Base-by-base conservation (phyloP, 2,329 filamentous ascomycete species). In the Aureobasidium sp. region DNA sequence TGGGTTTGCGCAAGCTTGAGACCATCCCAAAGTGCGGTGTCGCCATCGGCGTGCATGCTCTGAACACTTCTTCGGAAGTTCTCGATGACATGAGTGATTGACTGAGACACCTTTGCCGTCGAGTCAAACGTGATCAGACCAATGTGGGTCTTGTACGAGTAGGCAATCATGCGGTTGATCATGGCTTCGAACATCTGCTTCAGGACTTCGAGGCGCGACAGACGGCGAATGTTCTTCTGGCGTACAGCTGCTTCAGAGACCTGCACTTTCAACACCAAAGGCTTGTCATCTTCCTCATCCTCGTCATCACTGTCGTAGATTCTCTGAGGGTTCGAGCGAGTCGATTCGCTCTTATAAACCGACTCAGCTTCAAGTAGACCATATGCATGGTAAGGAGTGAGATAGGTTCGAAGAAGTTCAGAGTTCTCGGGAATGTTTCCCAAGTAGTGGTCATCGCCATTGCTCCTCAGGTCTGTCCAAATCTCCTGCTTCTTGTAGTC, bases 131-230 rank as follows among this genome's bases (percentile, higher is more conserved):
- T 72, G 25, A 75, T 65, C 2, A 75, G 65, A 4, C 74, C 73
- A 27, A 74, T 64, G 49, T 75, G 71, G 0, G 70, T 74, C 48
- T 71, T 68, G 64, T 70, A 74, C 42, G 68, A 66, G 61, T 75
- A 75, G 2, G 73, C 74, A 21, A 75, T 64, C 1, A 72, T 65
- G 7, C 73, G 66, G 58, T 76, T 74, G 63, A 75, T 67, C 61
- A 73, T 69, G 7, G 71, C 69, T 44, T 73, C 69, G 58, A 75
- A 76, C 65, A 75, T 71, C 55, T 75, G 69, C 63, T 75, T 74
- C 16, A 73, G 62, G 3, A 75, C 72, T 41, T 73, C 72, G 10
- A 75, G 65, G 11, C 71, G 65, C 27, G 62, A 44, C 13, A 59
- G 15, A 25, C 16, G n/a, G 15, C 36, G 27, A 27, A 44, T 8